phyloP scores from a whole-genome alignment of 2,329 filamentous ascomycete genomes.

The Pestalotiopsis sp. region DNA sequence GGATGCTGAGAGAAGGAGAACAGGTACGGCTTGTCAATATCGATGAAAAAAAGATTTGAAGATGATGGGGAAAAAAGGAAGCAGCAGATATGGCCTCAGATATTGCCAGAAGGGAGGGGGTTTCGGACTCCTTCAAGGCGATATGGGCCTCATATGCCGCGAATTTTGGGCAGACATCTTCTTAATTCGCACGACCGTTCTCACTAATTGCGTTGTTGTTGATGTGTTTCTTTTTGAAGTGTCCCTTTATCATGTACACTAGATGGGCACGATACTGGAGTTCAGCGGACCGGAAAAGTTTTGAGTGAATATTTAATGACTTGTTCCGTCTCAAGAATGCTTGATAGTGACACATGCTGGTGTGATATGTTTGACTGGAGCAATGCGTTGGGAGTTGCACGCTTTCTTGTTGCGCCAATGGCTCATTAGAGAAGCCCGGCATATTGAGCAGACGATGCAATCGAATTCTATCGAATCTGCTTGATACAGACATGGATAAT shows the following conservation, averaged over 20 bases:
- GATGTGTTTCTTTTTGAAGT: constrained; percentile 23
- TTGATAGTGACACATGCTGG: neutral
- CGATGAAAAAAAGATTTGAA: constrained; percentile 26
- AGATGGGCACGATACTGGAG: constrained; percentile 28
- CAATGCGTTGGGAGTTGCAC: neutral
- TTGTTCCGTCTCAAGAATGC: neutral
- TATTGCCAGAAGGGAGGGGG: constrained; percentile 21
- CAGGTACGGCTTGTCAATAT: constrained; percentile 24
- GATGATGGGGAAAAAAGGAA: constrained; percentile 15
- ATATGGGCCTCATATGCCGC: constrained; percentile 17
- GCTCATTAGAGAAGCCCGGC: too few relatives aligned
- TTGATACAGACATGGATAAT: too few relatives aligned
- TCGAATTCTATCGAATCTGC: too few relatives aligned
- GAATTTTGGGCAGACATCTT: constrained; percentile 30
- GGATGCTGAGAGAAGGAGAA: constrained; percentile 11
- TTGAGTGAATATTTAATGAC: constrained; percentile 10
- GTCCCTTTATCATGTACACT: constrained; percentile 26
- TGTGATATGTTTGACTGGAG: neutral
- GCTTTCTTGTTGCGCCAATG: neutral
- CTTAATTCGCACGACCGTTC: constrained; percentile 31
- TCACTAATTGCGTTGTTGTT: constrained; percentile 20
- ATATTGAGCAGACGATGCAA: too few relatives aligned
- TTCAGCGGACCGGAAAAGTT: constrained; percentile 30
- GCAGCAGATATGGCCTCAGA: constrained; percentile 27
- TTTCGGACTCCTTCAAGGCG: constrained; percentile 19